These are phyloP conservation scores for Leccinum fallax DNA, from an alignment of 1,284 basidiomycete species.

Conservation along the genomic window DNA sequence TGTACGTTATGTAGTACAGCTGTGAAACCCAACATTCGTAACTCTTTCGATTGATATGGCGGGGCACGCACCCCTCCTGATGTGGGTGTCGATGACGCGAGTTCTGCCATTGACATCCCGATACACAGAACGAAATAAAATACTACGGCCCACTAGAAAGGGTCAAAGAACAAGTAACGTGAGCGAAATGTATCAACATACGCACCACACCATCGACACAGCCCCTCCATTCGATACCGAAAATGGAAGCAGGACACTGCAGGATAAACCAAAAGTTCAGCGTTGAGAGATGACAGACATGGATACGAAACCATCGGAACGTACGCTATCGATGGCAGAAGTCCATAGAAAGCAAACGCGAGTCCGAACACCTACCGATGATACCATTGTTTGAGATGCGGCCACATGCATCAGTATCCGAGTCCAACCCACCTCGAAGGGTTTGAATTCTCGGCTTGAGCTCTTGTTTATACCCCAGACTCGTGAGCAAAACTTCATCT, in stretches of 20 bases:
- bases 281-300: background rate
- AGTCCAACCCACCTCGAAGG: conserved; percentile 20
- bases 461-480: conserved; percentile 48
- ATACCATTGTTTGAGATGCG: background rate
- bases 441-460: conserved; percentile 37
- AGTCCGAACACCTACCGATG: conserved; percentile 36
- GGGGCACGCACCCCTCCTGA: background rate
- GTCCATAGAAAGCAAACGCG: conserved; percentile 42
- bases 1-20: conserved; percentile 45
- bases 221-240: no score
- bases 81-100: background rate
- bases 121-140: no score
- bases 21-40: background rate
- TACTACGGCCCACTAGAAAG: no score
- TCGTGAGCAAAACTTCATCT: conserved; percentile 38
- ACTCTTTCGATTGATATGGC: background rate
- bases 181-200: no score
- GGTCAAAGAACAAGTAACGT: no score
- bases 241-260: no score
- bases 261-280: no score
- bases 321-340: conserved; percentile 45
- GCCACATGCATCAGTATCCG: no score
- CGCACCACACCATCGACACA: no score
- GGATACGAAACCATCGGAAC: conserved; percentile 5
- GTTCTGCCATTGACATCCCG: background rate